Conservation (phyloP, 176 grass and related monocot genomes). For the Lolium rigidum region DNA sequence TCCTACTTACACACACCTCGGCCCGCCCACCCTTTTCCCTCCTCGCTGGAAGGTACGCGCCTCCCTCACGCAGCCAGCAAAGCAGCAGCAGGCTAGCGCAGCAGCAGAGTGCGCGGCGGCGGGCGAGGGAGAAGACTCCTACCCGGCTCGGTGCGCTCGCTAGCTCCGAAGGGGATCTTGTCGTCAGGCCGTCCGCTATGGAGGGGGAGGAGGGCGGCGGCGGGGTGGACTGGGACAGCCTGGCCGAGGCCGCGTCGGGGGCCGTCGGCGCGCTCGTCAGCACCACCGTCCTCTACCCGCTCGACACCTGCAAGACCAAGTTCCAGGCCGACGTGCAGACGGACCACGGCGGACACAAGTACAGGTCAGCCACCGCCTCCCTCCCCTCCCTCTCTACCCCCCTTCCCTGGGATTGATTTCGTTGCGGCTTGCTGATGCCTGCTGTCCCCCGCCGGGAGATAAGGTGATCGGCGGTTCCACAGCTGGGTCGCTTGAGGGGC, state of each 20-base stretch:
- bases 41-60: not conserved
- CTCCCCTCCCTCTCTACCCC: not conserved
- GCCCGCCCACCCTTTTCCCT: not conserved
- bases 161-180: not conserved
- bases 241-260: slow-evolving; percentile 93
- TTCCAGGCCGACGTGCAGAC: slow-evolving; percentile 93
- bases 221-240: slow-evolving; percentile 89
- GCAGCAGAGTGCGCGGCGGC: no score
- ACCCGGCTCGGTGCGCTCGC: no score
- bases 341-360: slow-evolving; percentile 67
- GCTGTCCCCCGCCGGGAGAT: not conserved
- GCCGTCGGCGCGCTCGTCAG: slow-evolving; percentile 91
- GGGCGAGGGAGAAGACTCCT: no score
- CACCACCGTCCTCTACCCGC: slow-evolving; percentile 90
- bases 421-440: not conserved
- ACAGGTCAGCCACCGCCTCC: slow-evolving; percentile 55
- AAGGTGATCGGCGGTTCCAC: not conserved
- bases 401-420: not conserved
- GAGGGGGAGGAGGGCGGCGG: slow-evolving; percentile 41
- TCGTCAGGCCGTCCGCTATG: not conserved
- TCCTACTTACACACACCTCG: not conserved
- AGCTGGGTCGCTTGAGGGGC: not conserved
- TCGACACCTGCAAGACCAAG: slow-evolving; percentile 98
- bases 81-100: no score
- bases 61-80: not conserved